Conservation (phyloP, 2,329 filamentous ascomycete genomes). For the Stagonosporopsis chrysanthemi region DNA sequence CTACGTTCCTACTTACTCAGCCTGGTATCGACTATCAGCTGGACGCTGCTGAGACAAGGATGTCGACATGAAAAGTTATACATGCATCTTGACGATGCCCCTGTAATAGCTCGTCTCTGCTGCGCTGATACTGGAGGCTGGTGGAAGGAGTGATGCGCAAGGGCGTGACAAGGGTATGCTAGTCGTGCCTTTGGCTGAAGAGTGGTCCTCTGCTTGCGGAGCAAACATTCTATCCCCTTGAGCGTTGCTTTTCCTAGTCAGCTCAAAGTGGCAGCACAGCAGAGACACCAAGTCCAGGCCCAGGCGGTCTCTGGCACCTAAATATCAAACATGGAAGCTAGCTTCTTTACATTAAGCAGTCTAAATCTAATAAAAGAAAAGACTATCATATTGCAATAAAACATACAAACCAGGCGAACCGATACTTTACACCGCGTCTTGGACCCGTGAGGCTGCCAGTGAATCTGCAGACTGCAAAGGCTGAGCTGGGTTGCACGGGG, state of each 20-base stretch:
- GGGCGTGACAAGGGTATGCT: conserved; percentile 42
- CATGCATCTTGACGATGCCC: conserved; percentile 49
- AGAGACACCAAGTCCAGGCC: conserved; percentile 16
- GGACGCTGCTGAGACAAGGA: conserved; percentile 40
- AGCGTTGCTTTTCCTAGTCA: not conserved
- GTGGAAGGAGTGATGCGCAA: conserved; percentile 12
- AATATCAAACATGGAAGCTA: conserved; percentile 11
- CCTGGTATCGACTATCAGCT: conserved; percentile 51
- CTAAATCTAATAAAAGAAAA: conserved; percentile 20
- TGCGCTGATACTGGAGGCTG: conserved; percentile 2
- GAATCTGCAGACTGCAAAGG: not conserved
- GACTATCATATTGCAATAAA: conserved; percentile 5
- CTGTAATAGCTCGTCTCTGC: conserved; percentile 45
- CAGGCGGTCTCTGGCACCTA: conserved; percentile 9
- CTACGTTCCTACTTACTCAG: conserved; percentile 36
- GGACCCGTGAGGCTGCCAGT: not conserved
- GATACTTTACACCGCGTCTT: not conserved
- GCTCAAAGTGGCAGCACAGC: not conserved
- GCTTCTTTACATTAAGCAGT: conserved; percentile 17
- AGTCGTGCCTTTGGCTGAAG: conserved; percentile 41
- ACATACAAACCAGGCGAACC: not conserved
- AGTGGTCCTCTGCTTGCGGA: conserved; percentile 51
- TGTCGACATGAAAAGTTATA: conserved; percentile 50
- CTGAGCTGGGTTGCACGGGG: not conserved
- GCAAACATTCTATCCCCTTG: conserved; percentile 34